Evolutionary conservation across 2,329 filamentous ascomycete species (phyloP).

Genomic region (Penicillium sp.): DNA sequence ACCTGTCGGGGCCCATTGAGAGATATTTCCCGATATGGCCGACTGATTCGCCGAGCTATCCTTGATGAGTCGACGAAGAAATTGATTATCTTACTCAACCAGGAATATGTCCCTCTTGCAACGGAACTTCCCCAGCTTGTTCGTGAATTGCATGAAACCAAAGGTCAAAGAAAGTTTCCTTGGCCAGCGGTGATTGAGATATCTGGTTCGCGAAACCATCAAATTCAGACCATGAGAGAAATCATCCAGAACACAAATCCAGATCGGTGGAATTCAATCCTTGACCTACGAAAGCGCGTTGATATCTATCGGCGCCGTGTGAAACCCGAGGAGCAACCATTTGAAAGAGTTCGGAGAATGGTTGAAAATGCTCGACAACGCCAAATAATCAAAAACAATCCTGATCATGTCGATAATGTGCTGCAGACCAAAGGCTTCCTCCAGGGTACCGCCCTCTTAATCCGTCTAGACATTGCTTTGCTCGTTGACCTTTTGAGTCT

Average conservation of each 20-base stretch:
- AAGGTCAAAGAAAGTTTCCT: background rate
- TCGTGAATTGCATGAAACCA: constrained; percentile 25
- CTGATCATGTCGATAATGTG: constrained; percentile 31
- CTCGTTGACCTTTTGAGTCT: constrained; percentile 46
- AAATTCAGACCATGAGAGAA: constrained; percentile 26
- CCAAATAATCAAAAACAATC: constrained; percentile 22
- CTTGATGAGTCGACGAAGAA: constrained; percentile 66
- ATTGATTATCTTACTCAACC: constrained; percentile 58
- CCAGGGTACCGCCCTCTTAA: constrained; percentile 46
- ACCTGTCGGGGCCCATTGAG: constrained; percentile 61
- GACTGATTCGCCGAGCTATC: constrained; percentile 59
- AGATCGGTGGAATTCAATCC: constrained; percentile 25
- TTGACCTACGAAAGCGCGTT: constrained; percentile 32
- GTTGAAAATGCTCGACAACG: constrained; percentile 34
- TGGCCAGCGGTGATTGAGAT: constrained; percentile 9
- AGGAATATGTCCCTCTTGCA: constrained; percentile 44
- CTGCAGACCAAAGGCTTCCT: constrained; percentile 43
- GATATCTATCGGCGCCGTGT: constrained; percentile 35
- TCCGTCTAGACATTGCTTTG: constrained; percentile 53
- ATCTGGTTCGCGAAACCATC: constrained; percentile 19
- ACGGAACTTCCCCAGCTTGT: constrained; percentile 30
- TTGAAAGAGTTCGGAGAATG: constrained; percentile 37
- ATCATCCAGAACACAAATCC: constrained; percentile 24
- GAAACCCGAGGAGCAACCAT: constrained; percentile 41
- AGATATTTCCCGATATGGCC: constrained; percentile 60